A percentile compares a stretch with the other conserved stretches of the same genome.
These are phyloP conservation scores for Chenopodium quinoa DNA, from an alignment of 148 eudicot genomes.

Conservation along the genomic window DNA sequence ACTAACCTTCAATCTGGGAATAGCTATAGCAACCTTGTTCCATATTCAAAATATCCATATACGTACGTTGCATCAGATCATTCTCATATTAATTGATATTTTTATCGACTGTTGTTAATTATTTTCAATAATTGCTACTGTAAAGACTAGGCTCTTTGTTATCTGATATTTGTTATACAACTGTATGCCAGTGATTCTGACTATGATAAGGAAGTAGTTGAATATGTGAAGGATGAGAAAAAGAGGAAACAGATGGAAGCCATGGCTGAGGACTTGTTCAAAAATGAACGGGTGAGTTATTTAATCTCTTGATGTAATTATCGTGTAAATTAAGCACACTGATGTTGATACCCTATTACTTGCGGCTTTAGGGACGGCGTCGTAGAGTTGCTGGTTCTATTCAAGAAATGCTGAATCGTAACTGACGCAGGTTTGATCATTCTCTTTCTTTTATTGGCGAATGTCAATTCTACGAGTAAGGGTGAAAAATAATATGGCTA, in stretches of 20 bases:
- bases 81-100: constrained; percentile 5
- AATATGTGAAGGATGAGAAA: constrained; percentile 77
- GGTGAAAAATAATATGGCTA: no score
- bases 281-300: constrained; percentile 57
- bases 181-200: constrained; percentile 60
- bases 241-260: constrained; percentile 88
- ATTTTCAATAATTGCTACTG: neutral
- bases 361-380: constrained; percentile 47
- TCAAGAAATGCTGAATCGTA: constrained; percentile 46
- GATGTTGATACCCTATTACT: neutral
- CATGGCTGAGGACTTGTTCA: constrained; percentile 86
- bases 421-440: constrained; percentile 35
- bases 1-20: constrained; percentile 60
- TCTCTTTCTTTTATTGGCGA: neutral
- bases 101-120: neutral
- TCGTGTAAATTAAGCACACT: neutral
- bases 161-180: constrained; percentile 4
- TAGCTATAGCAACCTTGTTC: constrained; percentile 73
- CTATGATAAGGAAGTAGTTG: constrained; percentile 61
- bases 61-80: constrained; percentile 41
- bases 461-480: no score
- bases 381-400: constrained; percentile 62
- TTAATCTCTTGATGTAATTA: neutral
- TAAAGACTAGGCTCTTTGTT: neutral
- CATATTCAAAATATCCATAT: constrained; percentile 76